These are phyloP conservation scores for Papilionanthe hybrid DNA, from an alignment of 116 monocot species.

Conservation along the genomic window DNA sequence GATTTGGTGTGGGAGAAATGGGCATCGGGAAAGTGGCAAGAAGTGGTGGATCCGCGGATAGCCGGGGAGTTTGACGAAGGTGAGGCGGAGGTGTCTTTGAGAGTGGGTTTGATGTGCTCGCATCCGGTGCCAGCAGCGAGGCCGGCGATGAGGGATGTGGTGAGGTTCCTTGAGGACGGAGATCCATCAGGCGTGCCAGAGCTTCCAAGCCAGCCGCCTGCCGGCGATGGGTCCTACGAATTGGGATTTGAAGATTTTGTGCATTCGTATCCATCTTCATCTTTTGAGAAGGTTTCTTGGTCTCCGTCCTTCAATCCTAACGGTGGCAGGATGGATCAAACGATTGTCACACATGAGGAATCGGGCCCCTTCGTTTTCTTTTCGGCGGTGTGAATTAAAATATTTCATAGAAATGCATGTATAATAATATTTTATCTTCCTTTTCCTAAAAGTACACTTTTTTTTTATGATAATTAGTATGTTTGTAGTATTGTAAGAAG, in stretches of 20 bases:
- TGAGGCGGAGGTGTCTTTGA: constrained; percentile 28
- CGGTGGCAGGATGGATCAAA: not conserved
- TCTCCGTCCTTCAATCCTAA: not conserved
- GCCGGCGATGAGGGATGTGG: constrained; percentile 31
- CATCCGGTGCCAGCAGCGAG: constrained; percentile 21
- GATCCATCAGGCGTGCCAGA: not conserved
- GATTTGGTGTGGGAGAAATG: constrained; percentile 35
- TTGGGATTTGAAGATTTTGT: constrained; percentile 13
- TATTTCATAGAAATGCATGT: too few species aligned
- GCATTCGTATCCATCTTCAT: constrained; percentile 12
- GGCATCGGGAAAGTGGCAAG: constrained; percentile 6
- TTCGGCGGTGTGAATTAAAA: not conserved
- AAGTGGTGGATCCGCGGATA: constrained; percentile 23
- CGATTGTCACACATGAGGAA: not conserved
- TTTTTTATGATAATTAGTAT: constrained; percentile 14
- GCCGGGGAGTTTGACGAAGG: not conserved
- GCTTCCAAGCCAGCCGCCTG: constrained; percentile 1
- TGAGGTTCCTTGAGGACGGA: constrained; percentile 19
- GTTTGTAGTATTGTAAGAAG: too few species aligned
- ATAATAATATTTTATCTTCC: constrained; percentile 6
- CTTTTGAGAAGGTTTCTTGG: constrained; percentile 13
- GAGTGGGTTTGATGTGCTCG: constrained; percentile 36
- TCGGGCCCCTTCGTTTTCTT: not conserved
- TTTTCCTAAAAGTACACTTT: too few species aligned
- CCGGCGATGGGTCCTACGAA: not conserved